Base-by-base conservation (phyloP, 2,329 filamentous ascomycete species). In the Penicillium fuscoglaucum region DNA sequence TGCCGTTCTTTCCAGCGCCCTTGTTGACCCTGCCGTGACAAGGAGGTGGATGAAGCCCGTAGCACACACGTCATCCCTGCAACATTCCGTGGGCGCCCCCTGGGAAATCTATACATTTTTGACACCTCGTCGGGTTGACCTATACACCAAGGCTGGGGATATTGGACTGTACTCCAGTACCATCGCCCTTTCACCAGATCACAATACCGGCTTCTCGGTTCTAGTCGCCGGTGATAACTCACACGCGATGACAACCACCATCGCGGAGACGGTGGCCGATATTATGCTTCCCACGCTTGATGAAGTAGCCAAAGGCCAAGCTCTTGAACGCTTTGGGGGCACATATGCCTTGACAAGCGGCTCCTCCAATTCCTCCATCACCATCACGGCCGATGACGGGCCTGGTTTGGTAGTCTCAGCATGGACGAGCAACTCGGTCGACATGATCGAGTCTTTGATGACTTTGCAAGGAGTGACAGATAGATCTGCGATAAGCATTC, bases 41-140 rank as follows among this genome's bases (percentile, higher is more conserved):
- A 71, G 76, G n/a, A 70, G 77, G 35, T 81, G 79, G 79, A 68
- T 82, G 21, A 79, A 79, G 51, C 79, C 80, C 0, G 61, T 65
- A 0, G 64, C 71, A 3, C 69, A 76, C 26, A 77, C 74, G 0
- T 71, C 78, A 5, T 75, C 77, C 33, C 62, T 76, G 0, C 59
- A 66, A 40, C 72, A 75, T 12, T 72, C 73, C 1, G 69, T 80
- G 1, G 76, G 78, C 7, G 73, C 74, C 29, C 80, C 80, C 1
- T 82, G 79, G 79, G 79, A 79, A 15, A 73, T 80, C 41, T 50
- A 61, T 19, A 63, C 61, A 10, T 62, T 65, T 35, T 37, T 56
- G 7, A 24, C 53, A 3, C 58, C 61, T 13, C 62, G 68, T 2
- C 31, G 49, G 3, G 59, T 69, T 7, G 65, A 70, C 15, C 45